phyloP scores from a whole-genome alignment of 108 stramenopile species.

The Nannochloropsis gaditana region DNA sequence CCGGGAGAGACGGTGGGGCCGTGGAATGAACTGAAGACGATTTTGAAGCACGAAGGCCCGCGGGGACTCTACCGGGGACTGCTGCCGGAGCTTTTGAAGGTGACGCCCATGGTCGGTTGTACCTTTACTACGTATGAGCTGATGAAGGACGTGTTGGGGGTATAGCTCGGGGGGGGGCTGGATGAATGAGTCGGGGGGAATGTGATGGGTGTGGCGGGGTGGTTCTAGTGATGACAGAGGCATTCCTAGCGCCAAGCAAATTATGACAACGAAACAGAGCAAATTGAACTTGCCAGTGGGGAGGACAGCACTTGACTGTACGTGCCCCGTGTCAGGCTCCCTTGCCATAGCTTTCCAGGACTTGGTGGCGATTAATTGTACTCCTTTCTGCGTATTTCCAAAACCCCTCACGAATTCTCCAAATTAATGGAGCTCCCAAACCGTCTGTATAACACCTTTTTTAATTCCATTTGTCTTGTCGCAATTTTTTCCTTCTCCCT shows the following conservation, averaged over 20 bases:
- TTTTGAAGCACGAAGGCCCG: conserved; percentile 65
- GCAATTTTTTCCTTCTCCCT: not conserved
- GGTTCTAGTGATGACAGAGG: too few species aligned
- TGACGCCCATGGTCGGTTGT: conserved; percentile 86
- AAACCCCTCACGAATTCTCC: conserved; percentile 20
- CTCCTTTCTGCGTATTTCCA: too few species aligned
- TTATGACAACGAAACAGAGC: not conserved
- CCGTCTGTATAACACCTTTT: not conserved
- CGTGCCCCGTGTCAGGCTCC: too few species aligned
- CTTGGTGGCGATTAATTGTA: too few species aligned
- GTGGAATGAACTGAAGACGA: conserved; percentile 55
- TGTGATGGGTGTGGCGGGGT: too few species aligned
- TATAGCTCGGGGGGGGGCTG: not conserved
- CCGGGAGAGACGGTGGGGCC: conserved; percentile 59
- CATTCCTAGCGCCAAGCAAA: not conserved
- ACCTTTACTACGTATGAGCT: conserved; percentile 82
- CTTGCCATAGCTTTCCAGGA: too few species aligned
- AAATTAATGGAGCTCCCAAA: conserved; percentile 25
- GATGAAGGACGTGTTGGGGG: not conserved
- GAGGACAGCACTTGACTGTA: too few species aligned
- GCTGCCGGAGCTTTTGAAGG: conserved; percentile 72
- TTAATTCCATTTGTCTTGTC: not conserved
- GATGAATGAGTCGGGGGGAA: too few species aligned
- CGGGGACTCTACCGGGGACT: conserved; percentile 78
- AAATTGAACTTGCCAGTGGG: not conserved